These are phyloP conservation scores for Epichloe sylvatica DNA, from an alignment of 2,329 filamentous ascomycete genomes.

Conservation along the genomic window DNA sequence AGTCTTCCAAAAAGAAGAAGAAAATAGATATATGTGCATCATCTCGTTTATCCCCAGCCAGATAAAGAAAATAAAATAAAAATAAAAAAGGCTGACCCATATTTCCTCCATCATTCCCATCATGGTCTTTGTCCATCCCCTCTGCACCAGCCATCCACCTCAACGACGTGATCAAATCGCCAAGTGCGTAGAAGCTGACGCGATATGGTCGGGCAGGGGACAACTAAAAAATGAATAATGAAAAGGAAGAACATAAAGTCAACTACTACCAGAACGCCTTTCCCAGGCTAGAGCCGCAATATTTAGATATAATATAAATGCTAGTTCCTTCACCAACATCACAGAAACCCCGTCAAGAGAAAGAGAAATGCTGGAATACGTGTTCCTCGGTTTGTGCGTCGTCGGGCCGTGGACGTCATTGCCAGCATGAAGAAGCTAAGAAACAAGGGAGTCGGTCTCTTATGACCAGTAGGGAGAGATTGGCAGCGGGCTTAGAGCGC, in stretches of 20 bases:
- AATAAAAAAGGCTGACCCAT: not conserved
- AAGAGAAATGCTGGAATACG: not conserved
- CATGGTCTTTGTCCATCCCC: not conserved
- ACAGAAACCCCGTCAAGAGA: not conserved
- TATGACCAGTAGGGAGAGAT: not conserved
- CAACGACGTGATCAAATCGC: conserved; percentile 5
- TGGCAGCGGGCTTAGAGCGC: not conserved
- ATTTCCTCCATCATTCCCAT: not conserved
- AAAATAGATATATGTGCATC: not conserved
- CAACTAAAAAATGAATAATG: not conserved
- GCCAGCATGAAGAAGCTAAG: not conserved
- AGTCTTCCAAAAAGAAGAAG: not conserved
- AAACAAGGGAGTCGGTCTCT: not conserved
- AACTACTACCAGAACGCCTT: conserved; percentile 10
- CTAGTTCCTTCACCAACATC: not conserved
- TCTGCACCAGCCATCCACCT: not conserved
- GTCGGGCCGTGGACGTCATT: not conserved
- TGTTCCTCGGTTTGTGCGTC: not conserved
- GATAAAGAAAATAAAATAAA: not conserved
- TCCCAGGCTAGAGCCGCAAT: conserved; percentile 8
- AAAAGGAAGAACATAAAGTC: not conserved
- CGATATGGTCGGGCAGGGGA: not conserved
- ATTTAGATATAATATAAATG: conserved; percentile 5
- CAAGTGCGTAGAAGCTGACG: not conserved
- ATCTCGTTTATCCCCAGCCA: not conserved